Percentiles rank a stretch among this genome's conserved stretches.
phyloP scores from a whole-genome alignment of 768 basidiomycete species.

The Agrocybe pediades region DNA sequence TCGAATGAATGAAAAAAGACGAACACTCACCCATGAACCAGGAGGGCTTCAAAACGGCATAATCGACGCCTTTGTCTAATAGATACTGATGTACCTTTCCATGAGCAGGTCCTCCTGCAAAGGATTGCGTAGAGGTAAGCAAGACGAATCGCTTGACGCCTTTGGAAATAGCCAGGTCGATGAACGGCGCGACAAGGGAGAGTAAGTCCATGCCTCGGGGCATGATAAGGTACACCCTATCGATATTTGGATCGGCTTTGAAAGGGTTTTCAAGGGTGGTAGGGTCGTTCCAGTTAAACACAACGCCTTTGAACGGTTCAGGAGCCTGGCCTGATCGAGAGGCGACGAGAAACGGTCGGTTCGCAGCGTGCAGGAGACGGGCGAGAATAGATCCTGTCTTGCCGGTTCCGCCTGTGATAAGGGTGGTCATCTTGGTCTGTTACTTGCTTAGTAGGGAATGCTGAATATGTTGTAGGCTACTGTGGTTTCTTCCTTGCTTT shows the following conservation, averaged over 20 bases:
- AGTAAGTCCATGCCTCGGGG: constrained; percentile 14
- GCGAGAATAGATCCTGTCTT: constrained; percentile 28
- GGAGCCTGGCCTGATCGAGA: constrained; percentile 27
- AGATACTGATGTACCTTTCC: too few species aligned
- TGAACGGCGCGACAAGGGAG: constrained; percentile 23
- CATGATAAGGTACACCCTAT: constrained; percentile 24
- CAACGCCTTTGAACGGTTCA: constrained; percentile 26
- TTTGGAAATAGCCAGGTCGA: too few species aligned
- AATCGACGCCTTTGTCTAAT: constrained; percentile 26
- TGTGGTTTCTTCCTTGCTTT: too few species aligned
- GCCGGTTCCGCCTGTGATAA: constrained; percentile 35
- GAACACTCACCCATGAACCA: constrained; percentile 22
- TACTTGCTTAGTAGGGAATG: too few species aligned
- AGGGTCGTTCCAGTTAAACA: constrained; percentile 33
- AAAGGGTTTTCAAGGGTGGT: constrained; percentile 32
- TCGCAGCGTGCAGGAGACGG: constrained; percentile 20
- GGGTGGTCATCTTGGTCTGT: constrained; percentile 30
- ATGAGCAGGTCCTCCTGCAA: too few species aligned
- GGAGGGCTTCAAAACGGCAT: constrained; percentile 24
- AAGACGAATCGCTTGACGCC: too few species aligned
- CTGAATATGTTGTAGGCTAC: too few species aligned
- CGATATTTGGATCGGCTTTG: constrained; percentile 18
- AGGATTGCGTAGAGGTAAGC: too few species aligned
- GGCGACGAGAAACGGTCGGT: constrained; percentile 24
- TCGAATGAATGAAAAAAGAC: constrained; percentile 1